A percentile compares a stretch with the other conserved stretches of the same genome.
Evolutionary conservation across 768 basidiomycete genomes (phyloP).

Genomic region (Tephrocybe rancida): DNA sequence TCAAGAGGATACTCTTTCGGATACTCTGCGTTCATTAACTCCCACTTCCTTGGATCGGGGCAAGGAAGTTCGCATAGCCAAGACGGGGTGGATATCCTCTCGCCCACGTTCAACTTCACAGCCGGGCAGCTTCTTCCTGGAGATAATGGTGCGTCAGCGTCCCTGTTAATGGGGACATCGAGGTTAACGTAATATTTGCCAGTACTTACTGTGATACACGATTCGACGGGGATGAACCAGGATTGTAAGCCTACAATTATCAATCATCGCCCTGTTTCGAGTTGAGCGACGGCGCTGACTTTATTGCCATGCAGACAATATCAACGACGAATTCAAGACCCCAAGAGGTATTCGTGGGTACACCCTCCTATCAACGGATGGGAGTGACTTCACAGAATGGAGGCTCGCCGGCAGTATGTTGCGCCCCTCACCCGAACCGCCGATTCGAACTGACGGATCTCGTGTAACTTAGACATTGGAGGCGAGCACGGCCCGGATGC

Average conservation of each 20-base stretch:
- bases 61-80: slow-evolving; percentile 38
- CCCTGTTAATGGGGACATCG: neutral
- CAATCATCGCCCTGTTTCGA: no score
- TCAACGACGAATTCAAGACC: slow-evolving; percentile 49
- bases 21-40: slow-evolving; percentile 46
- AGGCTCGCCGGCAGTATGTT: slow-evolving; percentile 41
- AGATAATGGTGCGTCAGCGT: slow-evolving; percentile 27
- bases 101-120: slow-evolving; percentile 35
- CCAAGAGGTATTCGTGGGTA: slow-evolving; percentile 73
- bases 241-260: slow-evolving; percentile 28
- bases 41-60: slow-evolving; percentile 42
- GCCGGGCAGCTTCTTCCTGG: slow-evolving; percentile 27
- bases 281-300: neutral
- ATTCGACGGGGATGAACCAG: slow-evolving; percentile 38
- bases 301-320: slow-evolving; percentile 24
- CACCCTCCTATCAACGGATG: slow-evolving; percentile 38
- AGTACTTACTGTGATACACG: slow-evolving; percentile 37
- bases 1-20: slow-evolving; percentile 43
- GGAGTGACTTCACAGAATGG: slow-evolving; percentile 36
- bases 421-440: neutral
- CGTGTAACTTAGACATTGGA: slow-evolving; percentile 31
- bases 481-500: slow-evolving; percentile 52
- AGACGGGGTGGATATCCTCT: slow-evolving; percentile 33
- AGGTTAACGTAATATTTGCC: neutral
- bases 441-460: neutral